A percentile compares a stretch with the other conserved stretches of the same genome.
phyloP scores from a whole-genome alignment of 495 filamentous ascomycete species.

The Talaromyces adpressus region DNA sequence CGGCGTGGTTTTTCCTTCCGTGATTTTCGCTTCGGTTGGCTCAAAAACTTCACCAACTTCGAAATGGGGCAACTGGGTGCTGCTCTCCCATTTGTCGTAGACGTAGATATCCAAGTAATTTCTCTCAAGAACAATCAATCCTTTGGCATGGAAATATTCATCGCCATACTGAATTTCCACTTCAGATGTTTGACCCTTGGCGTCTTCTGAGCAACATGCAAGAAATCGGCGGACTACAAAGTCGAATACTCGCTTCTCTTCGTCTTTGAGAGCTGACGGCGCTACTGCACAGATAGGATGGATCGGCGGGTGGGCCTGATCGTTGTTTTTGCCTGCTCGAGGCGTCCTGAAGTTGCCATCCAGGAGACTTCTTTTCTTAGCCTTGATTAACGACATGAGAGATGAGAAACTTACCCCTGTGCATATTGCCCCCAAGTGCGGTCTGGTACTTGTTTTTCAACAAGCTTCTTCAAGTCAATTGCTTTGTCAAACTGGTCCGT shows the following conservation, averaged over 20 bases:
- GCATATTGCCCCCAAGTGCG: slow-evolving; percentile 76
- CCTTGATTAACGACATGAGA: neutral
- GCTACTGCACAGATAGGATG: slow-evolving; percentile 81
- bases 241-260: slow-evolving; percentile 80
- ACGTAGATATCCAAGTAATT: slow-evolving; percentile 96
- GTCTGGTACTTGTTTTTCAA: slow-evolving; percentile 78
- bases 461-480: slow-evolving; percentile 74
- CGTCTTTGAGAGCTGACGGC: slow-evolving; percentile 48
- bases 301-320: slow-evolving; percentile 95
- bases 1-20: slow-evolving; percentile 76
- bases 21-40: slow-evolving; percentile 83
- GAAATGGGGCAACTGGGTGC: slow-evolving; percentile 73
- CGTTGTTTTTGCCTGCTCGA: slow-evolving; percentile 77
- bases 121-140: slow-evolving; percentile 75
- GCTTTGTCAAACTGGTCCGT: slow-evolving; percentile 92
- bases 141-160: slow-evolving; percentile 72
- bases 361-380: slow-evolving; percentile 44
- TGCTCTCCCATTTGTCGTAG: slow-evolving; percentile 93
- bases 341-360: slow-evolving; percentile 76
- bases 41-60: slow-evolving; percentile 71
- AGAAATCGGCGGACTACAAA: slow-evolving; percentile 92
- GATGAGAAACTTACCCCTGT: slow-evolving; percentile 37
- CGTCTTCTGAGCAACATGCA: slow-evolving; percentile 93
- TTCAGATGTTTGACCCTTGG: slow-evolving; percentile 73
- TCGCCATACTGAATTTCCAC: slow-evolving; percentile 81